phyloP scores from a whole-genome alignment of 768 basidiomycete genomes.

The Podaxis mareebaensis region DNA sequence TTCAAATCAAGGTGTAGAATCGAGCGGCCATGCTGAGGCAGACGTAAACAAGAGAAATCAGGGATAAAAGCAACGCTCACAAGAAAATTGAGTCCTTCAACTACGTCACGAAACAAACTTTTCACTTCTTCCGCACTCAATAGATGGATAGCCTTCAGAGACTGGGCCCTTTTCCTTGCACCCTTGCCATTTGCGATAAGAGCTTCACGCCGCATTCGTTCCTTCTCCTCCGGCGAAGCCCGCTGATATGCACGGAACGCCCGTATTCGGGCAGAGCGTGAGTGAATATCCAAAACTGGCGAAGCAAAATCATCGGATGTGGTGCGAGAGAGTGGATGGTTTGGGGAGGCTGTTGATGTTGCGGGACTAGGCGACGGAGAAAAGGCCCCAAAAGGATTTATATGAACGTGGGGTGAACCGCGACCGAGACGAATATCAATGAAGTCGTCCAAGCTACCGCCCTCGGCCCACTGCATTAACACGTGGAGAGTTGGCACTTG shows the following conservation, averaged over 20 bases:
- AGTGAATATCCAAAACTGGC: slow-evolving; percentile 31
- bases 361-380: slow-evolving; percentile 27
- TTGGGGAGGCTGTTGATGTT: slow-evolving; percentile 17
- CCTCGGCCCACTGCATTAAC: slow-evolving; percentile 94
- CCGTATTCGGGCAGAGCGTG: slow-evolving; percentile 71
- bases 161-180: slow-evolving; percentile 12
- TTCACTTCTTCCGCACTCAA: slow-evolving; percentile 83
- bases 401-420: slow-evolving; percentile 48
- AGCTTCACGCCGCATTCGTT: slow-evolving; percentile 57
- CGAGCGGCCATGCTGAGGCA: slow-evolving; percentile 68
- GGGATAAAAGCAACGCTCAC: slow-evolving; percentile 41
- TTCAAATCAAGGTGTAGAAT: slow-evolving; percentile 94
- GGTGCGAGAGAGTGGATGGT: slow-evolving; percentile 22
- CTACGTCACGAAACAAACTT: slow-evolving; percentile 81
- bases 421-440: slow-evolving; percentile 79
- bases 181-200: slow-evolving; percentile 29
- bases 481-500: slow-evolving; percentile 86
- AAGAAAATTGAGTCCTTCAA: slow-evolving; percentile 84
- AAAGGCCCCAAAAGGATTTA: slow-evolving; percentile 36
- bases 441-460: slow-evolving; percentile 84
- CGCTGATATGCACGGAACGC: slow-evolving; percentile 73
- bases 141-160: slow-evolving; percentile 78
- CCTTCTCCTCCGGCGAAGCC: slow-evolving; percentile 63
- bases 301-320: slow-evolving; percentile 12
- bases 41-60: slow-evolving; percentile 14